Conservation (phyloP, 208 protist species). For the Acanthamoeba pearcei region DNA sequence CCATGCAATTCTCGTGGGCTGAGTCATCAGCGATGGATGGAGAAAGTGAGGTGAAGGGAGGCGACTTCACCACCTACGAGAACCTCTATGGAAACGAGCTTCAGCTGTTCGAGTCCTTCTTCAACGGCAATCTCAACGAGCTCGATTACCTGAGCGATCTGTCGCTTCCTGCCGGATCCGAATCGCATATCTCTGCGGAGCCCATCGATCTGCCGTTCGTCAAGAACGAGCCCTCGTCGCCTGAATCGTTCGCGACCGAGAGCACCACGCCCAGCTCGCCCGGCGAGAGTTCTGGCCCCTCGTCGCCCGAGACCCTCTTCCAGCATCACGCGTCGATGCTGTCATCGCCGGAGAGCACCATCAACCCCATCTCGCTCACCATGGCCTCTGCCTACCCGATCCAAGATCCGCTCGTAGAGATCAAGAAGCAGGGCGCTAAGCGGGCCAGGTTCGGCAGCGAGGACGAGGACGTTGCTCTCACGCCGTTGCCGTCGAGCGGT, state of each 20-base stretch:
- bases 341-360: background rate
- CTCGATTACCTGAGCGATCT: constrained; percentile 39
- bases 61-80: constrained; percentile 10
- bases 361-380: background rate
- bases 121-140: constrained; percentile 52
- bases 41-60: background rate
- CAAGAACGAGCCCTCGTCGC: constrained; percentile 37
- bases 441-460: background rate
- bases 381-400: background rate
- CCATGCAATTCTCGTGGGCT: constrained; percentile 35
- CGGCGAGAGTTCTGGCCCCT: constrained; percentile 18
- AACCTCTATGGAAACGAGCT: constrained; percentile 34
- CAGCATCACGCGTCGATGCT: background rate
- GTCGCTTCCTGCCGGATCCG: background rate
- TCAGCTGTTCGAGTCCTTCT: constrained; percentile 39
- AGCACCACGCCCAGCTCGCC: constrained; percentile 1
- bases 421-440: constrained; percentile 2
- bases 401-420: background rate
- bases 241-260: background rate
- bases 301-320: constrained; percentile 23
- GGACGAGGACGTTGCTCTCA: background rate
- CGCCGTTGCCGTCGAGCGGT: background rate
- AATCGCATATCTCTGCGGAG: background rate
- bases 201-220: constrained; percentile 4
- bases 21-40: background rate